phyloP scores from a whole-genome alignment of 2,329 filamentous ascomycete genomes.

The Colletotrichum paranaense region DNA sequence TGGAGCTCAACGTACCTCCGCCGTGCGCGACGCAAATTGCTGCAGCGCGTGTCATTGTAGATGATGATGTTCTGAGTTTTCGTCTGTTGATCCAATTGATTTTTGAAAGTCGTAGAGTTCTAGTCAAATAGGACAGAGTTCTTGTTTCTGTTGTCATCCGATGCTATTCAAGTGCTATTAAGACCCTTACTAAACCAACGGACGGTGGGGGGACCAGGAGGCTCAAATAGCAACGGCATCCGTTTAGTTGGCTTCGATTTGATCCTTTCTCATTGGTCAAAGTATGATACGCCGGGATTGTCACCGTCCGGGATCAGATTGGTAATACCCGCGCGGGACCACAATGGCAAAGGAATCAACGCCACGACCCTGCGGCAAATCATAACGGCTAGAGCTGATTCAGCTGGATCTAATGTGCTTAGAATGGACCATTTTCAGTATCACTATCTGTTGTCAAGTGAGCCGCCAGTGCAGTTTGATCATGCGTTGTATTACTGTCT shows the following conservation, averaged over 20 bases:
- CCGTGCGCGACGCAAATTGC: constrained; percentile 63
- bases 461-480: background rate
- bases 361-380: background rate
- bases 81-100: background rate
- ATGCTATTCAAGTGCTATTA: background rate
- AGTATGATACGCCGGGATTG: background rate
- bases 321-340: constrained; percentile 36
- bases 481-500: background rate
- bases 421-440: background rate
- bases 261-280: constrained; percentile 4
- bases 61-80: background rate
- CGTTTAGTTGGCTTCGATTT: background rate
- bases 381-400: background rate
- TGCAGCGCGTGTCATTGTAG: constrained; percentile 54
- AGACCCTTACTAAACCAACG: background rate
- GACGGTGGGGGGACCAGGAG: background rate
- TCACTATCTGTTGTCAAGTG: background rate
- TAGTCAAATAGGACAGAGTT: background rate
- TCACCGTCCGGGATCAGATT: constrained; percentile 27
- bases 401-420: background rate
- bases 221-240: constrained; percentile 18
- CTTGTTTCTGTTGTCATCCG: constrained; percentile 8
- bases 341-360: background rate
- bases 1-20: constrained; percentile 49
- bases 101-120: background rate